A percentile compares a stretch with the other conserved stretches of the same genome.
These are phyloP conservation scores for Carex pumila DNA, from an alignment of 176 grass and related monocot genomes.

Conservation along the genomic window DNA sequence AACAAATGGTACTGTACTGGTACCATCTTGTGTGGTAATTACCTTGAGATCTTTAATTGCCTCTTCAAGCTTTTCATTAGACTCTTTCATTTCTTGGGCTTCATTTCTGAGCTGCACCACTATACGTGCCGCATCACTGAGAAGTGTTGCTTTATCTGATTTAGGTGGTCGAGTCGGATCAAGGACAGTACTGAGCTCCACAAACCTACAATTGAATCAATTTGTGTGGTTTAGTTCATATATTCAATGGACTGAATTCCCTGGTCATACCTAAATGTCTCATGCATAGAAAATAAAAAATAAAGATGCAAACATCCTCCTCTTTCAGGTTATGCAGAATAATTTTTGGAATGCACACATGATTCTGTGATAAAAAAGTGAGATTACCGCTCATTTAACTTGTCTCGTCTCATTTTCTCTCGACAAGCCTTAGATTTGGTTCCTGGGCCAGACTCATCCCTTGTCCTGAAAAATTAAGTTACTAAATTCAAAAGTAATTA, in stretches of 20 bases:
- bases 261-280: background rate
- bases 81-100: constrained; percentile 42
- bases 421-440: constrained; percentile 34
- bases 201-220: constrained; percentile 26
- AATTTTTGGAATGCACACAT: background rate
- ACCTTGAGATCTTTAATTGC: constrained; percentile 50
- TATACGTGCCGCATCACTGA: constrained; percentile 31
- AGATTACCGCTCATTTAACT: constrained; percentile 38
- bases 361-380: background rate
- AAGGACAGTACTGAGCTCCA: constrained; percentile 31
- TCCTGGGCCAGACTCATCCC: constrained; percentile 26
- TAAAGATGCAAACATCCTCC: background rate
- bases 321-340: background rate
- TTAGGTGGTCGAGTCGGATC: constrained; percentile 42
- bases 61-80: constrained; percentile 44
- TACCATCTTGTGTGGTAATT: background rate
- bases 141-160: constrained; percentile 32
- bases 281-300: background rate
- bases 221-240: background rate
- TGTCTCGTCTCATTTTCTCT: constrained; percentile 38
- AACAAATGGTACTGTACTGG: background rate
- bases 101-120: constrained; percentile 38
- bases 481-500: constrained; percentile 12
- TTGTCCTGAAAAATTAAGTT: constrained; percentile 27
- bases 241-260: background rate